Base-by-base conservation (phyloP, 805 yeast species). In the Pichia exigua region DNA sequence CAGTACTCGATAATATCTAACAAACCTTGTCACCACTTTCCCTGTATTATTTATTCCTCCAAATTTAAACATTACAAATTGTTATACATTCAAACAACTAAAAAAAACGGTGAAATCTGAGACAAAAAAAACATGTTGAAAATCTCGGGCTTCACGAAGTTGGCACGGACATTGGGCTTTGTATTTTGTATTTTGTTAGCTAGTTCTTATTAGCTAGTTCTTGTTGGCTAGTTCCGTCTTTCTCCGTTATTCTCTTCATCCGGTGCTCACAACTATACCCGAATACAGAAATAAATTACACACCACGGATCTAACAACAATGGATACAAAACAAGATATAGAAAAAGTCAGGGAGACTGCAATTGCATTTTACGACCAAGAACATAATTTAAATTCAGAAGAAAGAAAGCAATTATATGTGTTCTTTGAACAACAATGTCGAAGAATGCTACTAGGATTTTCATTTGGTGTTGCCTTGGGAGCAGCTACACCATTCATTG, bases 1-100 rank as follows among this genome's bases (percentile, higher is more conserved):
- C 22, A 94, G 69, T 0, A 91, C 94, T 43, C 73, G 74, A 64
- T 87, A 88, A 17, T 38, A 8, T 35, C 39, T 35, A n/a, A 35
- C 20, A 4, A 5, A 7, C 2, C 39, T 17, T 35, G 8, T 35
- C 10, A 35, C 18, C 17, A 13, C 7, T 3, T n/a, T 13, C 35
- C 35, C 15, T 30, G 2, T 10, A 17, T 17, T 2, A 7, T 6
- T 17, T 17, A 35, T 35, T 17, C 18, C 39, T 5, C 20, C 20
- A 17, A n/a, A 17, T 11, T n/a, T 35, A n/a, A 35, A 7, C 39
- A 35, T 35, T 7, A 5, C 20, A 35, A 17, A 11, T 11, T 4
- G 20, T 17, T 24, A 11, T 35, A 5, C 2, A n/a, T n/a, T n/a
- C 5, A 17, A 17, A 35, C 12, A 17, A 35, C 17, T 7, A 35